These are phyloP conservation scores for Kuraishia ogatae DNA, from an alignment of 805 yeast genomes.

Conservation along the genomic window DNA sequence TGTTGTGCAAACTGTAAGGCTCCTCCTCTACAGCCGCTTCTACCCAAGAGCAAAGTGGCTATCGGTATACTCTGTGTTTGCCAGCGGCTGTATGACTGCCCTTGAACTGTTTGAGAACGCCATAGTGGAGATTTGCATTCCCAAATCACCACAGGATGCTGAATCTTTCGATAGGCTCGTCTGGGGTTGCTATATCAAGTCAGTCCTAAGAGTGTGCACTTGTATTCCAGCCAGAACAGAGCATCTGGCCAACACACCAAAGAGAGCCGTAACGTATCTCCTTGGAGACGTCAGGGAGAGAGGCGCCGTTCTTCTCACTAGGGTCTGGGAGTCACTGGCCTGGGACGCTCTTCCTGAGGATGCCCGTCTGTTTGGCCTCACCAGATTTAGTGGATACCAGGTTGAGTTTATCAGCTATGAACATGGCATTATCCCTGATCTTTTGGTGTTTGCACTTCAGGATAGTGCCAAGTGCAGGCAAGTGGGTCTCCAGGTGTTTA, in stretches of 20 bases:
- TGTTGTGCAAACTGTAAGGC: conserved; percentile 26
- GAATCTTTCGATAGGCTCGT: conserved; percentile 48
- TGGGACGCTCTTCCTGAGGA: conserved; percentile 51
- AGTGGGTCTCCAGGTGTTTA: conserved; percentile 56
- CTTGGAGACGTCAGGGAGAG: conserved; percentile 56
- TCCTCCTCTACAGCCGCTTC: conserved; percentile 43
- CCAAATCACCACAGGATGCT: conserved; percentile 35
- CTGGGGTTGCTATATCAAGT: conserved; percentile 61
- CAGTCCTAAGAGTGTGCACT: conserved; percentile 48
- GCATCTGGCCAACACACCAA: conserved; percentile 63
- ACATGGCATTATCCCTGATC: conserved; percentile 51
- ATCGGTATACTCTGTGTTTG: conserved; percentile 49
- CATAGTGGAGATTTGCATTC: conserved; percentile 41
- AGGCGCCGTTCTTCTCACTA: conserved; percentile 44
- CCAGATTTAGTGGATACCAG: conserved; percentile 63
- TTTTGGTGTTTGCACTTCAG: conserved; percentile 64
- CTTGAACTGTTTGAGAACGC: conserved; percentile 45
- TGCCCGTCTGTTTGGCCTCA: conserved; percentile 46
- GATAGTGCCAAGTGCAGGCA: conserved; percentile 50
- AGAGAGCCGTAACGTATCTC: conserved; percentile 57
- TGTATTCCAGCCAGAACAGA: conserved; percentile 64
- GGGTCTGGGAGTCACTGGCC: conserved; percentile 71
- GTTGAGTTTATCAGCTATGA: conserved; percentile 45
- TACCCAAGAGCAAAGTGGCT: conserved; percentile 71
- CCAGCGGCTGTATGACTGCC: conserved; percentile 46